A percentile compares a stretch with the other conserved stretches of the same genome.
Conservation (phyloP, 192 early-diverging fungal species). For the Coemansia brasiliensis region DNA sequence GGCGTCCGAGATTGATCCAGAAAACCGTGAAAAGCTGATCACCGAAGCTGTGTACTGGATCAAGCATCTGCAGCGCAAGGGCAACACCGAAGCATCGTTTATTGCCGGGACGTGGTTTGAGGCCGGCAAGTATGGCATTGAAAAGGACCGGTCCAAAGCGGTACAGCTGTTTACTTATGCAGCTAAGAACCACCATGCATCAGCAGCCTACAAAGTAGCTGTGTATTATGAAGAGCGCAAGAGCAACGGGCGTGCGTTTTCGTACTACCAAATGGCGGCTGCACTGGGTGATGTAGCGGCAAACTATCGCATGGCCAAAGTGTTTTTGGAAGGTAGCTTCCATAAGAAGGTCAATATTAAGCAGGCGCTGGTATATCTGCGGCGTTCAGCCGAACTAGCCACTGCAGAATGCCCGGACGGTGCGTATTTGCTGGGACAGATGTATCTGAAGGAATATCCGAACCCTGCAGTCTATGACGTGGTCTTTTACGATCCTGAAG, state of each 20-base stretch:
- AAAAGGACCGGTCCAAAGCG: slow-evolving; percentile 66
- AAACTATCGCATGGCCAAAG: slow-evolving; percentile 75
- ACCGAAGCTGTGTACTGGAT: slow-evolving; percentile 75
- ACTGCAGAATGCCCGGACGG: slow-evolving; percentile 68
- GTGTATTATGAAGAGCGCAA: slow-evolving; percentile 64
- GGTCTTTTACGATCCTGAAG: slow-evolving; percentile 72
- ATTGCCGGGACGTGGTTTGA: slow-evolving; percentile 75
- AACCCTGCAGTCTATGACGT: slow-evolving; percentile 61
- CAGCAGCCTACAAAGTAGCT: slow-evolving; percentile 68
- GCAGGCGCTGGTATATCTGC: slow-evolving; percentile 81
- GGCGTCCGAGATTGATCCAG: slow-evolving; percentile 43
- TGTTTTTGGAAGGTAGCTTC: slow-evolving; percentile 73
- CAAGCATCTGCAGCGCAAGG: slow-evolving; percentile 65
- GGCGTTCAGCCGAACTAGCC: slow-evolving; percentile 74
- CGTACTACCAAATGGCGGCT: slow-evolving; percentile 71
- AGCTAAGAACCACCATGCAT: slow-evolving; percentile 63
- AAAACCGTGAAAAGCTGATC: slow-evolving; percentile 53
- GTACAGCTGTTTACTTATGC: slow-evolving; percentile 63
- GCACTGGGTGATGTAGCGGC: slow-evolving; percentile 63
- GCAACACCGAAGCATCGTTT: slow-evolving; percentile 71
- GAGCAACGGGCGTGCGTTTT: slow-evolving; percentile 62
- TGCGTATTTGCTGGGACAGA: slow-evolving; percentile 73
- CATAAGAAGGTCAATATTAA: slow-evolving; percentile 67
- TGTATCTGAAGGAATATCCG: slow-evolving; percentile 73
- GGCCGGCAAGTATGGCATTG: slow-evolving; percentile 59